Conservation (phyloP, 257 asterid genomes). For the Anisodus acutangulus region DNA sequence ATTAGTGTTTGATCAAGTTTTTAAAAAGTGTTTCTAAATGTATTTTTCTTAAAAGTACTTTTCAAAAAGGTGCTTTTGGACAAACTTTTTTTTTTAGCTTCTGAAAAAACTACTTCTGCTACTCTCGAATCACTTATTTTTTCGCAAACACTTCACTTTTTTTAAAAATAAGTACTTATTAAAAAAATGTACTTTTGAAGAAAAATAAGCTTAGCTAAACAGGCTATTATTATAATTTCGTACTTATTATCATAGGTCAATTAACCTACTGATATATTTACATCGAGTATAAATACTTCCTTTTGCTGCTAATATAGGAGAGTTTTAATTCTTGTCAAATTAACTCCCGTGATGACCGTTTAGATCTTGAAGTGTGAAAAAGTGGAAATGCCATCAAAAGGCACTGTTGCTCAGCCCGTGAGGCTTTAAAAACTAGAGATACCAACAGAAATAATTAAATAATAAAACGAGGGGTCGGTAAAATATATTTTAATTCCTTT, state of each 20-base stretch:
- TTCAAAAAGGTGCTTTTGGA: too few species aligned
- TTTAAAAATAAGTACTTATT: too few species aligned
- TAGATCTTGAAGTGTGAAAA: neutral
- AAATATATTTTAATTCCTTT: neutral
- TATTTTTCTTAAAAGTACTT: too few species aligned
- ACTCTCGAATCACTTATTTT: too few species aligned
- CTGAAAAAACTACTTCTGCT: too few species aligned
- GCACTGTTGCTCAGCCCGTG: neutral
- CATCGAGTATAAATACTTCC: neutral
- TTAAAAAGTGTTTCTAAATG: too few species aligned
- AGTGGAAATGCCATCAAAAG: slow-evolving; percentile 10
- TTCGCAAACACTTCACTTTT: too few species aligned
- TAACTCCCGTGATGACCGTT: neutral
- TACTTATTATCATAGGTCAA: neutral
- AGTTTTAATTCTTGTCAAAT: neutral
- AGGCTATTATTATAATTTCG: neutral
- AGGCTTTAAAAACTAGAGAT: neutral
- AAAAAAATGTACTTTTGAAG: too few species aligned
- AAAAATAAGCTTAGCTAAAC: too few species aligned
- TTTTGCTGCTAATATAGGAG: neutral
- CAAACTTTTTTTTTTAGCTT: too few species aligned
- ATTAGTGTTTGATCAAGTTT: too few species aligned
- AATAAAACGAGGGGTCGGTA: slow-evolving; percentile 8
- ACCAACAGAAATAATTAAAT: neutral
- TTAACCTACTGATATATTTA: neutral